phyloP scores from a whole-genome alignment of 257 asterid genomes.

The Solanum appendiculatum region DNA sequence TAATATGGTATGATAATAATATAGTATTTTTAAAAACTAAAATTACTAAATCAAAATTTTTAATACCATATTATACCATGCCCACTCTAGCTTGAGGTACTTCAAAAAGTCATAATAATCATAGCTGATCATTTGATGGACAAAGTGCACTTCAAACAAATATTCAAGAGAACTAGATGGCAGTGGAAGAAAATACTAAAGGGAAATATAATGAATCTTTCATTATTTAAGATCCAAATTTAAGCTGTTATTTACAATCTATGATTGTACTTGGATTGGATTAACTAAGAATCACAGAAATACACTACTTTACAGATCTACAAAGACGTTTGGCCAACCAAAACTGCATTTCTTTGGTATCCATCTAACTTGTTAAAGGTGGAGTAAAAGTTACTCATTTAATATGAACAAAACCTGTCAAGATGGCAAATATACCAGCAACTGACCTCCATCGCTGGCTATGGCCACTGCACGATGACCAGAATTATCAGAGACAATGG shows the following conservation, averaged over 20 bases:
- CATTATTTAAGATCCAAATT: background rate
- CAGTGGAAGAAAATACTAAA: background rate
- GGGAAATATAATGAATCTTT: background rate
- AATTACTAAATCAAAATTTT: no score
- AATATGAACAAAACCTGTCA: constrained; percentile 6
- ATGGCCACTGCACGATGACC: constrained; percentile 58
- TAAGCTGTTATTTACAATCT: background rate
- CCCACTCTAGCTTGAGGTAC: no score
- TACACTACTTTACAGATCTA: background rate
- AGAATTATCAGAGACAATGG: constrained; percentile 44
- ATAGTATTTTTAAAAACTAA: no score
- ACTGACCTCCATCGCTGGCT: constrained; percentile 50
- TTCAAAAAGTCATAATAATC: no score
- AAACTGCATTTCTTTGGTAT: background rate
- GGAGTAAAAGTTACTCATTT: background rate
- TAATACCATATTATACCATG: no score
- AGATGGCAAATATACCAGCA: constrained; percentile 49
- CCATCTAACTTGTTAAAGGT: background rate
- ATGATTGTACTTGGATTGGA: background rate
- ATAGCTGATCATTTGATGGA: background rate
- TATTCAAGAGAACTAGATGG: background rate
- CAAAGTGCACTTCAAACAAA: background rate
- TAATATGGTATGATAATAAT: no score
- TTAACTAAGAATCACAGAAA: background rate
- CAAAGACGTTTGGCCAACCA: background rate